phyloP scores from a whole-genome alignment of 306 rosid species.

The Rubus parviflorus region DNA sequence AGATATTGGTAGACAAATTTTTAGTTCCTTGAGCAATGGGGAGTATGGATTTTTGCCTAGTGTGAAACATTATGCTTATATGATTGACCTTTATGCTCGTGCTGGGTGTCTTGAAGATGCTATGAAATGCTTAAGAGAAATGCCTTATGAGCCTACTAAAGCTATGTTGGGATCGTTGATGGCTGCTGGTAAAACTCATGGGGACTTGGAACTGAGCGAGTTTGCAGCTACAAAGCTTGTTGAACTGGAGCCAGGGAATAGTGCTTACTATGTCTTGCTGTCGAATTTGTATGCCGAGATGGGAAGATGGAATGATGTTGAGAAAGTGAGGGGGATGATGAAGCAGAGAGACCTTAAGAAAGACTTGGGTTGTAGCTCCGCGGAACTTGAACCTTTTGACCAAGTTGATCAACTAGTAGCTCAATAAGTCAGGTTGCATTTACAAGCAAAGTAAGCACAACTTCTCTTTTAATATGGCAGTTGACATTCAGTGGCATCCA shows the following conservation, averaged over 20 bases:
- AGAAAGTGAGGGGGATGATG: constrained; percentile 62
- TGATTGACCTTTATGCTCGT: constrained; percentile 72
- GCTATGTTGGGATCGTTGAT: constrained; percentile 76
- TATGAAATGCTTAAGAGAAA: constrained; percentile 34
- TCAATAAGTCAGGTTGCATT: constrained; percentile 5
- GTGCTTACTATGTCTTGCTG: constrained; percentile 55
- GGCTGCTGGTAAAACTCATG: constrained; percentile 52
- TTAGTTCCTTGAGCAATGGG: constrained; percentile 43
- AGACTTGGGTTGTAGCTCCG: constrained; percentile 68
- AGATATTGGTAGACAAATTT: constrained; percentile 50
- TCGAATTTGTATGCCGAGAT: constrained; percentile 74
- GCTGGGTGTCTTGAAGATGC: constrained; percentile 56
- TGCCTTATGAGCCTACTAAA: constrained; percentile 67
- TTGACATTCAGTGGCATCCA: neutral
- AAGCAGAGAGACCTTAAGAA: constrained; percentile 53
- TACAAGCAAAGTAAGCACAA: neutral
- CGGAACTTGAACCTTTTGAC: constrained; percentile 37
- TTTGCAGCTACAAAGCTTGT: constrained; percentile 64
- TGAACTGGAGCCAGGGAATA: constrained; percentile 59
- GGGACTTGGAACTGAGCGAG: constrained; percentile 52
- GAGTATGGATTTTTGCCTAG: constrained; percentile 50
- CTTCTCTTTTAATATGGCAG: neutral
- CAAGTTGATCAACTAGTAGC: constrained; percentile 28
- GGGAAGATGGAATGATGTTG: constrained; percentile 75
- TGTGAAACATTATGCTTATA: constrained; percentile 69